Evolutionary conservation across 805 yeast genomes (phyloP), one percentile per base, ranked within the genome.

Genomic region (Hanseniaspora hatyaiensis): DNA sequence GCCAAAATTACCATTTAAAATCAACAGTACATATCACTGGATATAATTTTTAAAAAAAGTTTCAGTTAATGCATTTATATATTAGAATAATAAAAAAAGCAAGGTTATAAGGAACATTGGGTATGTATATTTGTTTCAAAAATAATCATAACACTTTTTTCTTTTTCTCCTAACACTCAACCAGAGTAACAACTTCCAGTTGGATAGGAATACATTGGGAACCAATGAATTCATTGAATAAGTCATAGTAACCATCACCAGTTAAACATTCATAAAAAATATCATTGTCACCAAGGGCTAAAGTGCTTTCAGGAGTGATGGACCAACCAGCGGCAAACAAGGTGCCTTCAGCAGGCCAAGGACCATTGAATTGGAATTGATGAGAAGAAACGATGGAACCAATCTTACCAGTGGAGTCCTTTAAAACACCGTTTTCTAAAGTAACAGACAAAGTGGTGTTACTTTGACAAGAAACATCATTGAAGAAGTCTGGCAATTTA

Each of bases 331-430:
- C 71, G 51, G 78, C 75, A 52, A 66, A 70, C 49, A 72, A 64
- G 24, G 75, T 64, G 54, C 76, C 77, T 19, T 73, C 77, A 65
- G 76, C 80, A 47, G 80, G 80, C 59, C 78, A 77, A 41, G 79
- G 79, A 52, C 80, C 80, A 59, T 76, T 80, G 57, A 75, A 75
- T 64, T 75, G 80, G 69, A 75, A 74, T 65, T 76, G 82, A 62
- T 75, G 67, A 71, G 75, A 75, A 34, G 80, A 73, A 52, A 75
- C 80, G 63, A 76, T 74, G 38, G 80, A 70, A 50, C 80, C 80
- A 53, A 76, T 64, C 67, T 81, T 72, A 33, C 74, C 75, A 46
- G 62, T 50, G n/a, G 70, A 52, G 55, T 76, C 82, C 11, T 58
- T 67, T 54, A 77, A 66, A 34, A 71, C 56, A 39, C 73, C 60